Base-by-base conservation (phyloP, 2,329 filamentous ascomycete genomes). In the Cordyceps tenuipes region DNA sequence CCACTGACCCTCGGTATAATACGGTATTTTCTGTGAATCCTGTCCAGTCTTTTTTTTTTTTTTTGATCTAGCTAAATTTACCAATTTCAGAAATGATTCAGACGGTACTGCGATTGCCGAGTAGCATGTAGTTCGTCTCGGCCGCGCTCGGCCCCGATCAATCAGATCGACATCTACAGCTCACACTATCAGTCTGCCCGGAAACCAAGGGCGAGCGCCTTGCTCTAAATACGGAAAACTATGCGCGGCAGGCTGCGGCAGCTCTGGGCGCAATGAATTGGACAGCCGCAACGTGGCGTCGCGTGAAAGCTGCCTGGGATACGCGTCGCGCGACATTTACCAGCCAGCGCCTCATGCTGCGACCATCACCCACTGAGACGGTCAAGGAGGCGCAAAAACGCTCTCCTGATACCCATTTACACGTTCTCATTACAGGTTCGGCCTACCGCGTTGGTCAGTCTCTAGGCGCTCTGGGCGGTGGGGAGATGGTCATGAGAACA, bases 291-390 rank as follows among this genome's bases (percentile, higher is more conserved):
- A 41, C 26, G 52, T 44, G 52, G 39, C 26, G 52, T 44, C 39
- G 52, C 39, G 21, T 43, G 7, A 9, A 21, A 21, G 15, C 21
- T 15, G 9, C 15, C 34, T 15, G 23, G 17, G 39, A 31, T 23
- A 54, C 46, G 52, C 23, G 39, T 23, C 21, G 39, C 39, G 52
- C 52, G 52, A 54, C 52, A 54, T 54, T 54, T 44, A 44, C 29
- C 12, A 13, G 26, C 39, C 23, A 31, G 23, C 52, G 26, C 39
- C 52, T 21, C 23, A n/a, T 7, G 15, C 21, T 21, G 21, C 39
- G 52, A 44, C 39, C 8, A 52, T 52, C 50, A 2, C 44, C 55
- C 17, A 19, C 50, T 5, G 7, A 31, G 2, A 41, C 50, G 46
- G 55, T 57, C 15, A 41, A 50, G n/a, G 12, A 15, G 13, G 17